Percentiles rank a stretch among this genome's conserved stretches.
These are phyloP conservation scores for Schizopora paradoxa DNA, from an alignment of 1,284 basidiomycete genomes.

Conservation along the genomic window DNA sequence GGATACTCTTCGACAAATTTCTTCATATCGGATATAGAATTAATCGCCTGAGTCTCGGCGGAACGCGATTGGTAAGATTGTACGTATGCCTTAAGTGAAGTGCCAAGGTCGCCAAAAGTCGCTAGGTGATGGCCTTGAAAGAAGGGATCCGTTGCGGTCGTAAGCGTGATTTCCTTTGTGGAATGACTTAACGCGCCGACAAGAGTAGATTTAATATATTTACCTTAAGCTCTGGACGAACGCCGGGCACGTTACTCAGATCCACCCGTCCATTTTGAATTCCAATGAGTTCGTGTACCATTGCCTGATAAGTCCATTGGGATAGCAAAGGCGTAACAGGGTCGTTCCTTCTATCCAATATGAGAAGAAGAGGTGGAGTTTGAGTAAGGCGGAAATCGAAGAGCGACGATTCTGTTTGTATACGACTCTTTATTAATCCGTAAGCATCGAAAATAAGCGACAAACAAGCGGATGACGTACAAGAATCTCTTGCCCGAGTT, in stretches of 20 bases:
- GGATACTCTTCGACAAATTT: conserved; percentile 98
- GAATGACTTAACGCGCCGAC: neutral
- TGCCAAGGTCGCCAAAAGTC: conserved; percentile 96
- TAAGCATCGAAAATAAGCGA: conserved; percentile 5
- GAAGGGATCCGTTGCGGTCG: conserved; percentile 89
- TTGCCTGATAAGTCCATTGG: conserved; percentile 99
- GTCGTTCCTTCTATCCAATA: conserved; percentile 91
- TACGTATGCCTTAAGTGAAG: conserved; percentile 90
- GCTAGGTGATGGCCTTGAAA: conserved; percentile 89
- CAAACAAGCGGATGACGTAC: conserved; percentile 33
- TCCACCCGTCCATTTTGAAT: conserved; percentile 94
- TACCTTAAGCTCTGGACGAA: conserved; percentile 81
- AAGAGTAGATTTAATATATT: conserved; percentile 25
- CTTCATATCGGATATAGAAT: conserved; percentile 97
- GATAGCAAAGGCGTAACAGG: conserved; percentile 96
- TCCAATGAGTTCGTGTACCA: conserved; percentile 95
- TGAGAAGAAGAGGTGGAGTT: conserved; percentile 68
- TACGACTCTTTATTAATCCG: conserved; percentile 47
- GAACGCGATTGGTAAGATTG: conserved; percentile 90
- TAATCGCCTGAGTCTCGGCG: conserved; percentile 78
- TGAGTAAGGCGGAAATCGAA: conserved; percentile 79
- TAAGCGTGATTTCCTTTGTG: conserved; percentile 87
- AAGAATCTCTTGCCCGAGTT: conserved; percentile 82
- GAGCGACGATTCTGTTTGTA: conserved; percentile 64
- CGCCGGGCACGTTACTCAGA: conserved; percentile 80